These are phyloP conservation scores for Fonsecaea pedrosoi DNA, from an alignment of 2,329 filamentous ascomycete genomes.

Conservation along the genomic window DNA sequence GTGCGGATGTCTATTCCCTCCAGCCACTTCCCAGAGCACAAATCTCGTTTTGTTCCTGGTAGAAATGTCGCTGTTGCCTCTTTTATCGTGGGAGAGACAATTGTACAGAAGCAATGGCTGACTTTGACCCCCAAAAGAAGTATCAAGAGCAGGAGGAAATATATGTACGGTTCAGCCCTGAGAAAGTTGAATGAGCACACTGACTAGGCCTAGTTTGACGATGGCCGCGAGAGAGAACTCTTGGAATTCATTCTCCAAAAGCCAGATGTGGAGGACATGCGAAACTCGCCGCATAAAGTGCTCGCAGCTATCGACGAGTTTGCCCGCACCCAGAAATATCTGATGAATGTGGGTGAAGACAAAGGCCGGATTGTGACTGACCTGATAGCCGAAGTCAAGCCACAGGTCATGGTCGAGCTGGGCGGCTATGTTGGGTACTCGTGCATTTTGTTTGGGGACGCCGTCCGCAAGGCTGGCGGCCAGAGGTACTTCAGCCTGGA, in stretches of 20 bases:
- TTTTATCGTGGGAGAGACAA: background rate
- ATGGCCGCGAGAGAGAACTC: slow-evolving; percentile 76
- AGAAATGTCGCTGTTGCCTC: background rate
- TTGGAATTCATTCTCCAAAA: slow-evolving; percentile 71
- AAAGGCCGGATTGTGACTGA: slow-evolving; percentile 75
- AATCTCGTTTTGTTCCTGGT: background rate
- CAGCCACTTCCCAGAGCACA: background rate
- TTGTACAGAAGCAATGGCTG: slow-evolving; percentile 23
- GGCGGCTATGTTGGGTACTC: slow-evolving; percentile 86
- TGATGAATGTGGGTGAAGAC: slow-evolving; percentile 80
- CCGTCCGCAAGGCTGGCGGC: slow-evolving; percentile 68
- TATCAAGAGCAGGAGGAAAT: slow-evolving; percentile 39
- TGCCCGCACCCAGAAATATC: slow-evolving; percentile 68
- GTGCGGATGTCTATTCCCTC: background rate
- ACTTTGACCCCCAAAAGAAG: slow-evolving; percentile 35
- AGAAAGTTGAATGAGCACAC: background rate
- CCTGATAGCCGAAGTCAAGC: slow-evolving; percentile 71
- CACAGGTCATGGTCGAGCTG: slow-evolving; percentile 75
- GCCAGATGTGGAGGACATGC: slow-evolving; percentile 66
- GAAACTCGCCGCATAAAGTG: slow-evolving; percentile 68
- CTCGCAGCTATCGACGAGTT: slow-evolving; percentile 75
- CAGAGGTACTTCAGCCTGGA: slow-evolving; percentile 74
- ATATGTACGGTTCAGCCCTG: slow-evolving; percentile 31
- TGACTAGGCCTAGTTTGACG: slow-evolving; percentile 60
- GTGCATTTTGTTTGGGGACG: slow-evolving; percentile 74